A percentile compares a stretch with the other conserved stretches of the same genome.
Conservation (phyloP, 2,329 filamentous ascomycete species). For the Fonsecaea pedrosoi region DNA sequence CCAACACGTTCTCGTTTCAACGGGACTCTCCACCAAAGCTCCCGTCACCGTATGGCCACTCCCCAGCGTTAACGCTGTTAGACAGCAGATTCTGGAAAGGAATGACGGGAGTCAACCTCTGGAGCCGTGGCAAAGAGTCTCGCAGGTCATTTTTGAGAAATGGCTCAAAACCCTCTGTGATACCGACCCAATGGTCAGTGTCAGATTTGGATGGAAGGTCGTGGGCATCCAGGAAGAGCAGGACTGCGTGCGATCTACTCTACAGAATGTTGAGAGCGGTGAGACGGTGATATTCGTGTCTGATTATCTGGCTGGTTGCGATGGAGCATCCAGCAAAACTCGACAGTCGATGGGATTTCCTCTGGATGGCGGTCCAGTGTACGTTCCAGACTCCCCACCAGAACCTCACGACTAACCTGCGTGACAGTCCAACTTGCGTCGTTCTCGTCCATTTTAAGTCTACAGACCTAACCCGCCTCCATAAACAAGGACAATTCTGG, state of each 20-base stretch:
- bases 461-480: conserved; percentile 38
- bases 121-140: conserved; percentile 45
- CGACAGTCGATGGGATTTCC: conserved; percentile 38
- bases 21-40: not conserved
- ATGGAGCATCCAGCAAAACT: conserved; percentile 42
- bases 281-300: conserved; percentile 33
- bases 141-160: conserved; percentile 46
- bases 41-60: not conserved
- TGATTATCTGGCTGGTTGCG: conserved; percentile 42
- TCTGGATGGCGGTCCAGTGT: conserved; percentile 43
- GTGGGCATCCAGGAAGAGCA: too few species aligned
- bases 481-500: conserved; percentile 44
- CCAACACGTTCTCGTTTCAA: not conserved
- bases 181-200: conserved; percentile 39
- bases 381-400: too few species aligned
- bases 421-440: conserved; percentile 22
- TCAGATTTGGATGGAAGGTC: conserved; percentile 42
- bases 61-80: conserved; percentile 26
- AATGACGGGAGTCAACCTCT: conserved; percentile 46
- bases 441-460: conserved; percentile 46
- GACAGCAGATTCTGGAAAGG: conserved; percentile 32
- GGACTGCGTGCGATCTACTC: too few species aligned
- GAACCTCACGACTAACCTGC: too few species aligned
- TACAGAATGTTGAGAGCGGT: too few species aligned
- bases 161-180: conserved; percentile 43